Percentiles rank a stretch among this genome's conserved stretches.
These are phyloP conservation scores for Aspergillus ruber DNA, from an alignment of 2,329 filamentous ascomycete species.

Conservation along the genomic window DNA sequence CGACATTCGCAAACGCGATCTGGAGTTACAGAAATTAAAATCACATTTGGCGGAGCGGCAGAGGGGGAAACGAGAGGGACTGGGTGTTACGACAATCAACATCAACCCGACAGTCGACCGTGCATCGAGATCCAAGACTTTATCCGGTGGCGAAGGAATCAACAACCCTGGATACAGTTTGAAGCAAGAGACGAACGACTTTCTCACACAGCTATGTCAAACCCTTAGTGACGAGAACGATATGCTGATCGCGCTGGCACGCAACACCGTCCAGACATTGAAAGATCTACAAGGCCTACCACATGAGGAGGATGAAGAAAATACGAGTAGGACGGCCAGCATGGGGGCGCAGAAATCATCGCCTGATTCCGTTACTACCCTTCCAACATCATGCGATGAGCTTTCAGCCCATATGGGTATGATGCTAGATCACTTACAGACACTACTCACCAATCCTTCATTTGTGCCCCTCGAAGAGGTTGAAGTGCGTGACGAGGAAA, in stretches of 20 bases:
- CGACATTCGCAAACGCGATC: conserved; percentile 82
- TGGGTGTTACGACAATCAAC: conserved; percentile 43
- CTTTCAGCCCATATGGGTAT: conserved; percentile 67
- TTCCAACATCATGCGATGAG: conserved; percentile 59
- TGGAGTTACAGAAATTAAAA: conserved; percentile 83
- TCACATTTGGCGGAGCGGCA: conserved; percentile 69
- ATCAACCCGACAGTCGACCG: conserved; percentile 37
- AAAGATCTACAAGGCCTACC: conserved; percentile 52
- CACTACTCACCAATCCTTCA: conserved; percentile 85
- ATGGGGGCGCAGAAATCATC: conserved; percentile 16
- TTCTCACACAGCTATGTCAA: conserved; percentile 76
- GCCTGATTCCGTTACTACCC: conserved; percentile 32
- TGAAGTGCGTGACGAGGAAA: conserved; percentile 85
- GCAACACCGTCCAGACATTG: conserved; percentile 64
- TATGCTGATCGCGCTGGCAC: conserved; percentile 64
- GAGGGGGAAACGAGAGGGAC: conserved; percentile 52
- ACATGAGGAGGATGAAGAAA: conserved; percentile 20
- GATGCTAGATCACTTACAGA: conserved; percentile 73
- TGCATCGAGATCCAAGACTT: conserved; percentile 20
- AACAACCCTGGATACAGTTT: conserved; percentile 61
- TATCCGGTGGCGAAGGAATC: conserved; percentile 36
- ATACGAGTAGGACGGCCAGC: conserved; percentile 19
- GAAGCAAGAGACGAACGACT: conserved; percentile 81
- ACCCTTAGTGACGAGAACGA: conserved; percentile 90
- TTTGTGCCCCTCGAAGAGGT: conserved; percentile 96